Percentiles rank a stretch among this genome's conserved stretches.
phyloP scores from a whole-genome alignment of 768 basidiomycete species.

The Coprinopsis marcescibilis region DNA sequence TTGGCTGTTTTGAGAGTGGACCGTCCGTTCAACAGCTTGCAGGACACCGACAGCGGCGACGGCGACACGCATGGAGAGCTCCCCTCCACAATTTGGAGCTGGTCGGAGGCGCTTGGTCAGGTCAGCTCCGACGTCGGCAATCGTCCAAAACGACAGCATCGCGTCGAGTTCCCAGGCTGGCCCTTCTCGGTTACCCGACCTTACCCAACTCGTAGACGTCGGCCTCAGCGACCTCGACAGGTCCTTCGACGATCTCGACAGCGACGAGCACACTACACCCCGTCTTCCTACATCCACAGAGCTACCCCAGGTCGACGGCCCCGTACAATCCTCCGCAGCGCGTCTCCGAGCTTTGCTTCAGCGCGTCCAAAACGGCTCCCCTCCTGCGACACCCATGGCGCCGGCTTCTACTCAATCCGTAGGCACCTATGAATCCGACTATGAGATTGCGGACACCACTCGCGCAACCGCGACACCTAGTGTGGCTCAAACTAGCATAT shows the following conservation, averaged over 20 bases:
- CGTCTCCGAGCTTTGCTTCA: constrained; percentile 59
- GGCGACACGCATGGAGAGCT: constrained; percentile 28
- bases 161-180: constrained; percentile 26
- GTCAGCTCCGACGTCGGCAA: constrained; percentile 21
- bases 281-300: constrained; percentile 7
- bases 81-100: constrained; percentile 28
- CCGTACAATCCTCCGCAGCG: constrained; percentile 41
- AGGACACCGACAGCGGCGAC: neutral
- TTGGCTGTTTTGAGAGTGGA: neutral
- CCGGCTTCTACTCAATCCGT: constrained; percentile 26
- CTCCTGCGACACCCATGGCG: constrained; percentile 20
- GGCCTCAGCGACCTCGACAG: constrained; percentile 21
- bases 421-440: constrained; percentile 54
- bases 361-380: constrained; percentile 34
- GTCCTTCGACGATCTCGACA: constrained; percentile 21
- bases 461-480: constrained; percentile 33
- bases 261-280: constrained; percentile 28
- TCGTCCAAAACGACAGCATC: constrained; percentile 18
- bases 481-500: constrained; percentile 50
- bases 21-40: constrained; percentile 5
- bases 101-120: constrained; percentile 10
- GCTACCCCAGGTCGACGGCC: constrained; percentile 23
- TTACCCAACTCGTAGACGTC: constrained; percentile 24
- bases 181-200: constrained; percentile 31
- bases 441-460: constrained; percentile 39